phyloP scores from a whole-genome alignment of 805 yeast genomes.

The Tetrapisispora nanseiensis region DNA sequence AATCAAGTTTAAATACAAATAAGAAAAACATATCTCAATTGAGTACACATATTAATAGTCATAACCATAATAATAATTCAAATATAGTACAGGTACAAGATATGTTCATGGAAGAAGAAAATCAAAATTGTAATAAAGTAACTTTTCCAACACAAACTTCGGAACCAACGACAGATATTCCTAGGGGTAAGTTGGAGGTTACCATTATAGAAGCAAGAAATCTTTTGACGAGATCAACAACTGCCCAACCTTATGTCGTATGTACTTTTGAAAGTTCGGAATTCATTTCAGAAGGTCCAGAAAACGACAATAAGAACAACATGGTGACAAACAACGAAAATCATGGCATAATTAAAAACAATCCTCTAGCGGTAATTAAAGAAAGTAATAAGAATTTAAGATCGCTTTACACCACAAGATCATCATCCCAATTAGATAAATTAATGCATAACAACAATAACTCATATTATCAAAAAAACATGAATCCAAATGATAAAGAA shows the following conservation, averaged over 20 bases:
- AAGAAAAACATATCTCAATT: background rate
- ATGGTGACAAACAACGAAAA: slow-evolving; percentile 5
- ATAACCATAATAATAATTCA: background rate
- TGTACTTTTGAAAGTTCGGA: slow-evolving; percentile 89
- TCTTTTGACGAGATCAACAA: slow-evolving; percentile 43
- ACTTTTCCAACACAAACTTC: background rate
- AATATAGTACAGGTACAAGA: background rate
- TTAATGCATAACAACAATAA: slow-evolving; percentile 10
- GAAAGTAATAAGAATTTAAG: slow-evolving; percentile 24
- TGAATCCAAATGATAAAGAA: slow-evolving; percentile 1
- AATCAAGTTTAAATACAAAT: slow-evolving; percentile 12
- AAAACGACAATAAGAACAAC: slow-evolving; percentile 13
- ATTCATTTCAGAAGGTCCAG: slow-evolving; percentile 76
- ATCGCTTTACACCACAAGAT: slow-evolving; percentile 37
- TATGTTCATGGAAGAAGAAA: background rate
- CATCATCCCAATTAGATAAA: slow-evolving; percentile 35
- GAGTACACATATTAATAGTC: background rate
- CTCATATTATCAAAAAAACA: background rate
- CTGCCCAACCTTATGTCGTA: slow-evolving; percentile 77
- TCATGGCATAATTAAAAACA: background rate
- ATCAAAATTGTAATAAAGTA: background rate
- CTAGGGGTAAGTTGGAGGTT: slow-evolving; percentile 77
- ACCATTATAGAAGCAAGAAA: slow-evolving; percentile 72
- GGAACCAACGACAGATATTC: slow-evolving; percentile 29
- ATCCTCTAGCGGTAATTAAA: slow-evolving; percentile 17